phyloP scores from a whole-genome alignment of 1,284 basidiomycete genomes.

The Ustilago lituana region DNA sequence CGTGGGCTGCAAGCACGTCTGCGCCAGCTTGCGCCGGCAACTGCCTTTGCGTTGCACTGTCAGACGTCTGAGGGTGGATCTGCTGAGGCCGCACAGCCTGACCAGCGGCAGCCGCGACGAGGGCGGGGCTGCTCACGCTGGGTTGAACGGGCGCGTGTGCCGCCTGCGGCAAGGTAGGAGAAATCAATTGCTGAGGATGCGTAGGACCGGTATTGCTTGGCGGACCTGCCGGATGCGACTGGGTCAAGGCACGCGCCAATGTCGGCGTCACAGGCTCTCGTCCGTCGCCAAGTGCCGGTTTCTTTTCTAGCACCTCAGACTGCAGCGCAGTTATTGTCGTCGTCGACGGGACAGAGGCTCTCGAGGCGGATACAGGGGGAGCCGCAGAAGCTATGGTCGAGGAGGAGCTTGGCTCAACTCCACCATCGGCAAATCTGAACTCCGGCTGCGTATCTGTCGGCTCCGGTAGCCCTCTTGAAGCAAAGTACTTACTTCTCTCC shows the following conservation, averaged over 20 bases:
- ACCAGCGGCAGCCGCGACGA: no score
- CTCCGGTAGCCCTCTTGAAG: slow-evolving; percentile 8
- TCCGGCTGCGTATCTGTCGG: slow-evolving; percentile 35
- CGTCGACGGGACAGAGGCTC: slow-evolving; percentile 5
- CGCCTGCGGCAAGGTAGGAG: no score
- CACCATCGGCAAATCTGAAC: slow-evolving; percentile 28
- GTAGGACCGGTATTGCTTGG: neutral
- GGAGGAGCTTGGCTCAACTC: no score
- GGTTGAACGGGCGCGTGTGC: no score
- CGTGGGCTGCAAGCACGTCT: neutral
- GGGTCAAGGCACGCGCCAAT: slow-evolving; percentile 3
- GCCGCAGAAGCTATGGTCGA: neutral
- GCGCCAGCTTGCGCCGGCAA: neutral
- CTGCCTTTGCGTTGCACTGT: slow-evolving; percentile 3
- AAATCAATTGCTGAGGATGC: neutral
- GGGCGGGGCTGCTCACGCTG: no score
- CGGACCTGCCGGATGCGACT: neutral
- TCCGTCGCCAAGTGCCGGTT: neutral
- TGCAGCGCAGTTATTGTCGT: neutral
- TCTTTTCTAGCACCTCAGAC: neutral
- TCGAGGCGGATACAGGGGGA: neutral
- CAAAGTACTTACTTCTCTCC: slow-evolving; percentile 31
- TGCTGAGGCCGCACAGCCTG: no score
- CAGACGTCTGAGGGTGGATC: no score
- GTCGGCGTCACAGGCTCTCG: neutral